Percentiles rank a stretch among this genome's conserved stretches.
These are phyloP conservation scores for Penicillium oxalicum DNA, from an alignment of 2,329 filamentous ascomycete species.

Conservation along the genomic window DNA sequence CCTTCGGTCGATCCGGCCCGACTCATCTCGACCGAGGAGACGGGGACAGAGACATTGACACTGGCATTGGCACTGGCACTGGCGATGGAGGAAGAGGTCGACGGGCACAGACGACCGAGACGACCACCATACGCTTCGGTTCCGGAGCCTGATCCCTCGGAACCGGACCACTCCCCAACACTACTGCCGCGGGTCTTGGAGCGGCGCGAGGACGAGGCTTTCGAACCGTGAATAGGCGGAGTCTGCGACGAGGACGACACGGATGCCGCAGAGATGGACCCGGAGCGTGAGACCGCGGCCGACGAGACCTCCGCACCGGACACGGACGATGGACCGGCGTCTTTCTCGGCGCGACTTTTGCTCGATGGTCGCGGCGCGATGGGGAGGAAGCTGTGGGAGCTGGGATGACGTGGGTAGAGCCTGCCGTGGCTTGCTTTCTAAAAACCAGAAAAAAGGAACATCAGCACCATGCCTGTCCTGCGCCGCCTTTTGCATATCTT, in stretches of 20 bases:
- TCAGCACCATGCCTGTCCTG: slow-evolving; percentile 14
- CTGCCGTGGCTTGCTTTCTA: slow-evolving; percentile 22
- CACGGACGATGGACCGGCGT: neutral
- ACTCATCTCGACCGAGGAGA: neutral
- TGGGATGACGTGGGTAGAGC: slow-evolving; percentile 18
- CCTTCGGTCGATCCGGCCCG: neutral
- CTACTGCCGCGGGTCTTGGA: neutral
- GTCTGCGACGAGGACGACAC: slow-evolving; percentile 7
- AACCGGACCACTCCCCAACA: slow-evolving; percentile 16
- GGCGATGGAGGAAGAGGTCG: neutral
- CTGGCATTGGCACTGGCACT: neutral
- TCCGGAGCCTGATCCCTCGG: slow-evolving; percentile 7
- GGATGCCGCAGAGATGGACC: slow-evolving; percentile 10
- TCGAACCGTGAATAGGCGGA: slow-evolving; percentile 1
- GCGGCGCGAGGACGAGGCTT: slow-evolving; percentile 4
- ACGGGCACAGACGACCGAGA: neutral
- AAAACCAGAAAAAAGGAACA: slow-evolving; percentile 13
- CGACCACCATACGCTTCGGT: slow-evolving; percentile 3
- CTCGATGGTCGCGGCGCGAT: slow-evolving; percentile 18
- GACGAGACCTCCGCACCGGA: neutral
- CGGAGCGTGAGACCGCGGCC: slow-evolving; percentile 11
- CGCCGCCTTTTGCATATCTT: slow-evolving; percentile 9
- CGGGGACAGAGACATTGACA: neutral
- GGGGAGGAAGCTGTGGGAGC: slow-evolving; percentile 17
- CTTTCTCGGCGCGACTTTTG: slow-evolving; percentile 1